These are phyloP conservation scores for Pseudocercospora crystallina DNA, from an alignment of 2,329 filamentous ascomycete species.

Conservation along the genomic window DNA sequence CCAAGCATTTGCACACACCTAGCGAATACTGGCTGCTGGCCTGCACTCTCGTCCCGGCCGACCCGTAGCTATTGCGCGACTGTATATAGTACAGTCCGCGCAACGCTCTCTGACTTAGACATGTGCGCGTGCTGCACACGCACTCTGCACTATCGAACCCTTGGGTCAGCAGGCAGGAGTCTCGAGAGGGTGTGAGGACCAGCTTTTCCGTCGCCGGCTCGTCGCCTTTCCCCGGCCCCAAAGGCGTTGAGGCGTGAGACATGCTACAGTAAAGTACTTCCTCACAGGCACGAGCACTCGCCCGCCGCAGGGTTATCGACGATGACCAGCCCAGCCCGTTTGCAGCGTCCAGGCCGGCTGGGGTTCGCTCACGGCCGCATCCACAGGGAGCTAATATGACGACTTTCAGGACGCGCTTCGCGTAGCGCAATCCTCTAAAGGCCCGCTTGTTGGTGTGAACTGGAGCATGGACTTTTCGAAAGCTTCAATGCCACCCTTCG, in stretches of 20 bases:
- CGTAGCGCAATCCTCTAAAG: too few species aligned
- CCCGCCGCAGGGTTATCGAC: constrained; percentile 20
- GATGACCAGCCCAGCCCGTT: constrained; percentile 19
- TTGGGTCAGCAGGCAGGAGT: too few species aligned
- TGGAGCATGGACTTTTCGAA: constrained; percentile 14
- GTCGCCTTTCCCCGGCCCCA: background rate
- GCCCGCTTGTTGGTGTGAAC: constrained; percentile 5
- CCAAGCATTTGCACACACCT: too few species aligned
- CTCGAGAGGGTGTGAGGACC: background rate
- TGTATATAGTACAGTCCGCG: too few species aligned
- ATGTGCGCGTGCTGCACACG: too few species aligned
- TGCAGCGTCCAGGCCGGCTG: background rate
- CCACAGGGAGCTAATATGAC: too few species aligned
- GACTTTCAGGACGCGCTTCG: too few species aligned
- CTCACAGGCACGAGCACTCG: background rate
- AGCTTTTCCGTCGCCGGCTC: background rate
- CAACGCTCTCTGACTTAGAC: too few species aligned
- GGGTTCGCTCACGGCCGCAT: background rate
- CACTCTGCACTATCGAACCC: too few species aligned
- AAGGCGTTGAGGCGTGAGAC: constrained; percentile 22
- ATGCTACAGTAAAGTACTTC: constrained; percentile 15
- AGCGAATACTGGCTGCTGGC: too few species aligned
- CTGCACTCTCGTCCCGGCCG: too few species aligned
- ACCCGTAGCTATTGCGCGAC: too few species aligned
- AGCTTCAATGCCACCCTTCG: constrained; percentile 26